Percentiles rank a stretch among this genome's conserved stretches.
Evolutionary conservation across 768 basidiomycete species (phyloP).

Genomic region (Serendipita sp.): DNA sequence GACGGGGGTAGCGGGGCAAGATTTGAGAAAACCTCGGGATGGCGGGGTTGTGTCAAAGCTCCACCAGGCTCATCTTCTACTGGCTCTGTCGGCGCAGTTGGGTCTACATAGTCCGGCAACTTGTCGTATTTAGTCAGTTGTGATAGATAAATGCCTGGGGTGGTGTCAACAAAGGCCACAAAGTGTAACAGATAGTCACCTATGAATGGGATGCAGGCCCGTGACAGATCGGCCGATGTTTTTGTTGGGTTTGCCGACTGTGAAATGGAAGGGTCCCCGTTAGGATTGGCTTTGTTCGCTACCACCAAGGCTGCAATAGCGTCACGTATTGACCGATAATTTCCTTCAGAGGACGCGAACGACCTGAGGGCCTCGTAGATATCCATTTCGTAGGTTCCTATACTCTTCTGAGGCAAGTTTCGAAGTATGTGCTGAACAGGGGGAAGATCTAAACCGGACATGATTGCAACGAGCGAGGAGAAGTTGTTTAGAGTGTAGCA

Average conservation of each 20-base stretch:
- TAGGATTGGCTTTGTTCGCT: constrained; percentile 40
- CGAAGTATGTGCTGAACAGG: constrained; percentile 54
- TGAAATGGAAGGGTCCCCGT: constrained; percentile 25
- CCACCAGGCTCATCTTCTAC: constrained; percentile 48
- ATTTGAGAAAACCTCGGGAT: constrained; percentile 64
- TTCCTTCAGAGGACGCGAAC: constrained; percentile 45
- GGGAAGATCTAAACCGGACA: constrained; percentile 55
- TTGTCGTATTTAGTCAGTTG: constrained; percentile 47
- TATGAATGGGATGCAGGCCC: constrained; percentile 68
- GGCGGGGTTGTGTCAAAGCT: constrained; percentile 50
- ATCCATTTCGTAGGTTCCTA: constrained; percentile 55
- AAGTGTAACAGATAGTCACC: constrained; percentile 29
- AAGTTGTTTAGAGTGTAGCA: constrained; percentile 64
- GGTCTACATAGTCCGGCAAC: constrained; percentile 70
- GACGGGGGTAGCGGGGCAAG: constrained; percentile 53
- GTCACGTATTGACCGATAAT: constrained; percentile 61
- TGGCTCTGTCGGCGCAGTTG: constrained; percentile 54
- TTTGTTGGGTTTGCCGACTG: constrained; percentile 13
- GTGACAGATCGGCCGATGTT: constrained; percentile 14
- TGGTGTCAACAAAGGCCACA: not conserved
- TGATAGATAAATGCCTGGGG: constrained; percentile 57
- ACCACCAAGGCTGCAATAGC: constrained; percentile 49
- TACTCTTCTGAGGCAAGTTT: constrained; percentile 41
- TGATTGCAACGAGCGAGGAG: constrained; percentile 61
- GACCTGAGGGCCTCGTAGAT: constrained; percentile 56